Conservation (phyloP, 2,329 filamentous ascomycete genomes). For the Macrophomina pseudophaseolina region DNA sequence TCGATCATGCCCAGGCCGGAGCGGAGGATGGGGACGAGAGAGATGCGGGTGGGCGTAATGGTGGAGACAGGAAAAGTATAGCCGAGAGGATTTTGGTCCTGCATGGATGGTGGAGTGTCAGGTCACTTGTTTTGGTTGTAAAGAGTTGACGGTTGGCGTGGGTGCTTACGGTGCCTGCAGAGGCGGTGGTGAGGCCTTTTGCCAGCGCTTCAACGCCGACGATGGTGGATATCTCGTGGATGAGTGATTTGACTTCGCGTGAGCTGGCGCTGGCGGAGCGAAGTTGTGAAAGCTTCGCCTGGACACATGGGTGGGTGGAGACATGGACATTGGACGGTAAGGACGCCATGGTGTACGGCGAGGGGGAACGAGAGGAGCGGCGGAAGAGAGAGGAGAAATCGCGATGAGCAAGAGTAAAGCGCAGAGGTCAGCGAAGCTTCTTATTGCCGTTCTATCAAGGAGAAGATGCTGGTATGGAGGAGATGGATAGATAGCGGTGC, state of each 20-base stretch:
- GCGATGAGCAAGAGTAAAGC: not conserved
- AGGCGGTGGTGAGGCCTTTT: slow-evolving; percentile 60
- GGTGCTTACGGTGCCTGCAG: slow-evolving; percentile 67
- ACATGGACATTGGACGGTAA: slow-evolving; percentile 69
- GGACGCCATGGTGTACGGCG: slow-evolving; percentile 35
- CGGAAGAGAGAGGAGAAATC: not conserved
- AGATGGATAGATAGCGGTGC: slow-evolving; percentile 4
- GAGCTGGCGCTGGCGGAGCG: slow-evolving; percentile 73
- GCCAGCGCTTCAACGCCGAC: slow-evolving; percentile 82
- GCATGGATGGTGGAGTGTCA: not conserved
- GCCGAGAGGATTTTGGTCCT: slow-evolving; percentile 81
- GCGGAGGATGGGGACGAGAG: slow-evolving; percentile 88
- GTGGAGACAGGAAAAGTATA: slow-evolving; percentile 72
- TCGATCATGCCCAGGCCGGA: slow-evolving; percentile 92
- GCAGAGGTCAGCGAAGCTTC: slow-evolving; percentile 1
- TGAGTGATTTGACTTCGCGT: slow-evolving; percentile 77
- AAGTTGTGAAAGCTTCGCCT: slow-evolving; percentile 87
- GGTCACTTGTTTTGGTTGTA: not conserved
- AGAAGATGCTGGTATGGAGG: not conserved
- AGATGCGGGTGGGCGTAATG: slow-evolving; percentile 70
- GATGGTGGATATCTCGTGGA: slow-evolving; percentile 86
- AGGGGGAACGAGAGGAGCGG: not conserved
- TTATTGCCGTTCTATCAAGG: slow-evolving; percentile 21
- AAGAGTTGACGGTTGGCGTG: not conserved
- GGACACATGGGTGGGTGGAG: slow-evolving; percentile 83